These are phyloP conservation scores for Prunus mongolica DNA, from an alignment of 306 rosid species.

Conservation along the genomic window DNA sequence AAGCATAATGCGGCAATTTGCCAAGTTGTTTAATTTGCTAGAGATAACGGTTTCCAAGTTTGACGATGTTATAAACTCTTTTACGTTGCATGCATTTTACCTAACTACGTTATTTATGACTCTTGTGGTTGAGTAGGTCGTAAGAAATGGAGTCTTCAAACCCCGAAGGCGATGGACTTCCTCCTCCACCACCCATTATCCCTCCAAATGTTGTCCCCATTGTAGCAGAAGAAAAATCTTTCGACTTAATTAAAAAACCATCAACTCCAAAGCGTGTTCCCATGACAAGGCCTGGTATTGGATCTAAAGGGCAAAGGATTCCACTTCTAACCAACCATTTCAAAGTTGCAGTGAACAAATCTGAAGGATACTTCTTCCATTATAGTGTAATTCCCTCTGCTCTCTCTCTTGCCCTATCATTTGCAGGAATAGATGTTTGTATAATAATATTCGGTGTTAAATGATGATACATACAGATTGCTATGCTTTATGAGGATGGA, in stretches of 20 bases:
- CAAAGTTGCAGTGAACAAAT: slow-evolving; percentile 18
- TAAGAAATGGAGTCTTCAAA: slow-evolving; percentile 22
- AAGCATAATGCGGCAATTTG: not conserved
- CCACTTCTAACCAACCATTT: slow-evolving; percentile 37
- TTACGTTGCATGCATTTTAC: not conserved
- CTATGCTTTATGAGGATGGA: slow-evolving; percentile 32
- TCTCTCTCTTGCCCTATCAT: not conserved
- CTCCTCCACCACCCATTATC: slow-evolving; percentile 24
- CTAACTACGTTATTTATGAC: not conserved
- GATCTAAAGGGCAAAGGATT: slow-evolving; percentile 35
- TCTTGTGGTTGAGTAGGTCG: slow-evolving; percentile 9
- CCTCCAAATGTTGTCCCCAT: slow-evolving; percentile 21
- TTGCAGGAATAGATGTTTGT: not conserved
- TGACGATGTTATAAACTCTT: not conserved
- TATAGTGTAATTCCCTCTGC: slow-evolving; percentile 23
- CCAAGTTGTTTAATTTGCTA: not conserved
- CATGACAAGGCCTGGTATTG: slow-evolving; percentile 26
- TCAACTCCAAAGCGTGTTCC: slow-evolving; percentile 17
- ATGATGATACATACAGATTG: slow-evolving; percentile 34
- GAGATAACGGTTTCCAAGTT: not conserved
- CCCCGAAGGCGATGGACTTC: not conserved
- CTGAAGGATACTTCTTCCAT: slow-evolving; percentile 32
- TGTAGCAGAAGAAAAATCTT: not conserved
- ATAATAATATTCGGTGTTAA: not conserved
- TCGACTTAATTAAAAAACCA: not conserved